Evolutionary conservation across 345 rosid species (phyloP).

Genomic region (Citrus cavaleriei): DNA sequence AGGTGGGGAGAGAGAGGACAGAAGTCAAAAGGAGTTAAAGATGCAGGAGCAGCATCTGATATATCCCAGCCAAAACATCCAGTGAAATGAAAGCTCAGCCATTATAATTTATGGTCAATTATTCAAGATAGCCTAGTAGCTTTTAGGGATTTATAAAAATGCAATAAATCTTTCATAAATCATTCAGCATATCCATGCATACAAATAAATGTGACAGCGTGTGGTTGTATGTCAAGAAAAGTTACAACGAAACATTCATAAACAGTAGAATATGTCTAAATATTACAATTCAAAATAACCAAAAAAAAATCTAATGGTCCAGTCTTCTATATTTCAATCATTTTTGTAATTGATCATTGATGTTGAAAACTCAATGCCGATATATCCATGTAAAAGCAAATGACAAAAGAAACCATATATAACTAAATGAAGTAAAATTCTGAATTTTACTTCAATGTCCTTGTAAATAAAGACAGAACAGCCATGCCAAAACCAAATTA

Average conservation of each 20-base stretch:
- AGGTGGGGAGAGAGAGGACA: background rate
- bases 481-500: background rate
- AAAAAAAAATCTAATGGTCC: background rate
- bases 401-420: background rate
- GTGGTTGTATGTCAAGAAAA: background rate
- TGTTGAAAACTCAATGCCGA: background rate
- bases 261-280: background rate
- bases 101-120: background rate
- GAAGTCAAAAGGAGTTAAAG: background rate
- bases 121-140: background rate
- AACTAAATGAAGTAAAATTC: background rate
- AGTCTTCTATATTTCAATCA: background rate
- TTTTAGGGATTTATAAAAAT: no score
- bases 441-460: background rate
- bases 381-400: background rate
- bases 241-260: background rate
- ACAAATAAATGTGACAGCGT: background rate
- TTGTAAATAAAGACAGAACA: no score
- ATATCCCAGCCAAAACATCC: background rate
- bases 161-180: background rate
- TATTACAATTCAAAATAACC: background rate
- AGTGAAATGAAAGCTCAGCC: background rate
- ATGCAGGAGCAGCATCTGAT: background rate
- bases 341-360: background rate
- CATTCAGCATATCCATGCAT: background rate